Evolutionary conservation across 108 stramenopile genomes (phyloP).

Genomic region (Cyclotella baltica): DNA sequence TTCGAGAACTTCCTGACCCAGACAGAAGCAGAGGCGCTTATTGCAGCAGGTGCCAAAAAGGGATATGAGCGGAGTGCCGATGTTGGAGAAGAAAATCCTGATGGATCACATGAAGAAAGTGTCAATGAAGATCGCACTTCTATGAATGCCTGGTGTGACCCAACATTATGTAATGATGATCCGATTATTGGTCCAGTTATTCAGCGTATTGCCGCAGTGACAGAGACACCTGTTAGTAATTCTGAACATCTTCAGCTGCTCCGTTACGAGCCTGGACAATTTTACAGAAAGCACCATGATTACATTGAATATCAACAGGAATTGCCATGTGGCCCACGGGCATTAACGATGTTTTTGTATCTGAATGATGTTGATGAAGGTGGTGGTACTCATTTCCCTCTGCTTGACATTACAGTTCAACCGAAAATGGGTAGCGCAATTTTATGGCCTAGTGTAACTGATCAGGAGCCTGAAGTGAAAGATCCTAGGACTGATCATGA

Average conservation of each 20-base stretch:
- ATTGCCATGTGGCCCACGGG: conserved; percentile 79
- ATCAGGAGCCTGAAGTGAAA: conserved; percentile 54
- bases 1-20: conserved; percentile 85
- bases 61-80: conserved; percentile 87
- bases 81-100: conserved; percentile 68
- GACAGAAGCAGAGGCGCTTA: conserved; percentile 76
- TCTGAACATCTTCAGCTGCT: conserved; percentile 75
- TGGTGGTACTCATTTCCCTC: conserved; percentile 60
- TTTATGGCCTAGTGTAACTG: conserved; percentile 69
- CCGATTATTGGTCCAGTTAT: conserved; percentile 45
- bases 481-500: conserved; percentile 69
- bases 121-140: conserved; percentile 60
- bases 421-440: conserved; percentile 73
- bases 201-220: conserved; percentile 59
- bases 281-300: conserved; percentile 66
- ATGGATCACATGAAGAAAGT: conserved; percentile 68
- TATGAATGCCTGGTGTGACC: conserved; percentile 71
- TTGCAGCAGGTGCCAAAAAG: conserved; percentile 64
- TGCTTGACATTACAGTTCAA: conserved; percentile 29
- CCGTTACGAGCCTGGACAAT: conserved; percentile 65
- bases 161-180: conserved; percentile 42
- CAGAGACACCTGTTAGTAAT: conserved; percentile 55
- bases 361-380: conserved; percentile 78
- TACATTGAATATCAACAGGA: conserved; percentile 52
- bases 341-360: conserved; percentile 86